These are phyloP conservation scores for Aspergillus vadensis DNA, from an alignment of 2,329 filamentous ascomycete genomes.

Conservation along the genomic window DNA sequence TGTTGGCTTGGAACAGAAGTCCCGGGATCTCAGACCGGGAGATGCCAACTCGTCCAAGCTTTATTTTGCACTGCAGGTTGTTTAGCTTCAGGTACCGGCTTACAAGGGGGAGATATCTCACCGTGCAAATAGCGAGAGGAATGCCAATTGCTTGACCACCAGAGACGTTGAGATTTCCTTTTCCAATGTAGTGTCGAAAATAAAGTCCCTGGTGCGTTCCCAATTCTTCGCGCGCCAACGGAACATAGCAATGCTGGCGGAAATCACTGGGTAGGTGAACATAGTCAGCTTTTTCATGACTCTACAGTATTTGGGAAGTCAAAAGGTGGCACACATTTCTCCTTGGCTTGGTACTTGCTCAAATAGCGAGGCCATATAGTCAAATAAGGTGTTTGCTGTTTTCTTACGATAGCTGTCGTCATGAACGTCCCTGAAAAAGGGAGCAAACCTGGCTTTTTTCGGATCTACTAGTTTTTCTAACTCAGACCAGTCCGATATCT, in stretches of 20 bases:
- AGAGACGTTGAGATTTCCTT: background rate
- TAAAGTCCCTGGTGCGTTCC: background rate
- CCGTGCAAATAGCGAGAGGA: background rate
- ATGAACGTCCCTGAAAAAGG: background rate
- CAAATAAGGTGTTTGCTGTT: background rate
- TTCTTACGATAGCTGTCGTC: background rate
- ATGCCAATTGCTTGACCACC: background rate
- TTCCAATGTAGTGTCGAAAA: background rate
- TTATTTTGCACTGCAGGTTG: constrained; percentile 1
- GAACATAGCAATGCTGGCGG: background rate
- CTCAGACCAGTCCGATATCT: background rate
- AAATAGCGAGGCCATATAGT: background rate
- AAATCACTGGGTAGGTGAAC: background rate
- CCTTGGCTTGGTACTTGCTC: background rate
- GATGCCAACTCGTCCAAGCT: background rate
- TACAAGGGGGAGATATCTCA: background rate
- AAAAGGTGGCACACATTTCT: background rate
- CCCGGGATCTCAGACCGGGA: constrained; percentile 7
- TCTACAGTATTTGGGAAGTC: background rate
- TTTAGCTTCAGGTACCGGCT: background rate
- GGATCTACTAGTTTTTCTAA: background rate
- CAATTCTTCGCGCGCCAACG: background rate
- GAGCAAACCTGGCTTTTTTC: background rate
- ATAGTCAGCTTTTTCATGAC: background rate
- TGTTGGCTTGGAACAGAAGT: constrained; percentile 1